Base-by-base conservation (phyloP, 1,139 yeast genomes). In the Protomyces pachydermus region DNA sequence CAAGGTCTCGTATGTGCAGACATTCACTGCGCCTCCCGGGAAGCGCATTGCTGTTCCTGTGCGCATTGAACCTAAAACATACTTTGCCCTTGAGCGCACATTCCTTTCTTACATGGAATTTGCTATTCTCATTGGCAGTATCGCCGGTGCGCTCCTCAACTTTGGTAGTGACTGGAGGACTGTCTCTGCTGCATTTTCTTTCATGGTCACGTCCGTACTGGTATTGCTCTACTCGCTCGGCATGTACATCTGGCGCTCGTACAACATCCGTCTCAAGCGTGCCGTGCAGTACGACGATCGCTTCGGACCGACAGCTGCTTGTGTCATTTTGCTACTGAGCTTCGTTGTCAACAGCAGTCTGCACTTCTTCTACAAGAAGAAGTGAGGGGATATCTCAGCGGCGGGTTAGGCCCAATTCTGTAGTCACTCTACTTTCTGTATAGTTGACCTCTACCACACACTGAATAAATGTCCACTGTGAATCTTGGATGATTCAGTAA, bases 1-100 rank as follows among this genome's bases (percentile, higher is more conserved):
- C 39, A 50, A 56, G 39, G 64, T 60, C 14, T 46, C 64, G 53
- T 61, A 61, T 48, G 64, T 56, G 25, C 60, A 37, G 5, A 64
- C 62, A 8, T 69, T 68, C 56, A 58, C 54, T n/a, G 72, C 72
- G 4, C 98, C 98, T 37, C 84, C 87, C 60, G 91, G 91, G 65
- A 95, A 95, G 77, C 84, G 95, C 77, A 90, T 93, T 70, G 95
- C 97, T 16, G 84, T 95, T 58, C 99, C 99, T 54, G 96, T 97
- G 34, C 84, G 99, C 71, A 96, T 93, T 32, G 99, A 93, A 76
- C 99, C 99, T 69, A 93, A 93, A 77, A 98, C 93, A 28, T 95
- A 93, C 79, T 93, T 93, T 74, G 98, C 98, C 71, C 93, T 93
- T 75, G 99, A 93, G 78, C 88, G 99, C 81, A 93, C 98, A 1